These are phyloP conservation scores for Aspergillus ustus DNA, from an alignment of 2,329 filamentous ascomycete species.

Conservation along the genomic window DNA sequence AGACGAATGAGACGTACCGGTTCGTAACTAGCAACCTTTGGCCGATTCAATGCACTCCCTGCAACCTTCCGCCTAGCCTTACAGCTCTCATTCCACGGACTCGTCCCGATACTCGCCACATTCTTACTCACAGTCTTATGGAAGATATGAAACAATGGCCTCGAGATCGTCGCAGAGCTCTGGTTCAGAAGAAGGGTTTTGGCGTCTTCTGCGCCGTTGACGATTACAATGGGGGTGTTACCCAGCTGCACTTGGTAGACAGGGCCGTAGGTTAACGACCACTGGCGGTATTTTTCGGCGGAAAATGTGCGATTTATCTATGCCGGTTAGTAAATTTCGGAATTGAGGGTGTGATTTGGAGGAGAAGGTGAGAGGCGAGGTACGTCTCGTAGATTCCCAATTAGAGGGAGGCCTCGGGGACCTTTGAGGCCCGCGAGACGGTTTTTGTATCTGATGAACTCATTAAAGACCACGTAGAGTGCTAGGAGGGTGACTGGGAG, in stretches of 20 bases:
- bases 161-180: constrained; percentile 1
- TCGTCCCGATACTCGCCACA: constrained; percentile 2
- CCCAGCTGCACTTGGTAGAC: constrained; percentile 2
- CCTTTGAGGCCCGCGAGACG: not conserved
- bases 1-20: not conserved
- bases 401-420: not conserved
- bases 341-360: not conserved
- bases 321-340: not conserved
- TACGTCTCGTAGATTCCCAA: not conserved
- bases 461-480: not conserved
- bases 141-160: not conserved
- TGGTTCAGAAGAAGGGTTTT: not conserved
- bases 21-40: constrained; percentile 1
- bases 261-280: not conserved
- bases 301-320: not conserved
- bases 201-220: not conserved
- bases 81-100: constrained; percentile 10
- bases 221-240: not conserved
- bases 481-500: not conserved
- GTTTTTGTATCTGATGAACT: not conserved
- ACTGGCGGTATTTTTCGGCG: not conserved
- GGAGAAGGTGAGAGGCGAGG: not conserved
- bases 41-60: constrained; percentile 3
- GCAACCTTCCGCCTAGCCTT: constrained; percentile 7
- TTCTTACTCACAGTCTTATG: constrained; percentile 8